A percentile compares a stretch with the other conserved stretches of the same genome.
phyloP scores from a whole-genome alignment of 139 green algal species.

The Klebsormidium nitens region DNA sequence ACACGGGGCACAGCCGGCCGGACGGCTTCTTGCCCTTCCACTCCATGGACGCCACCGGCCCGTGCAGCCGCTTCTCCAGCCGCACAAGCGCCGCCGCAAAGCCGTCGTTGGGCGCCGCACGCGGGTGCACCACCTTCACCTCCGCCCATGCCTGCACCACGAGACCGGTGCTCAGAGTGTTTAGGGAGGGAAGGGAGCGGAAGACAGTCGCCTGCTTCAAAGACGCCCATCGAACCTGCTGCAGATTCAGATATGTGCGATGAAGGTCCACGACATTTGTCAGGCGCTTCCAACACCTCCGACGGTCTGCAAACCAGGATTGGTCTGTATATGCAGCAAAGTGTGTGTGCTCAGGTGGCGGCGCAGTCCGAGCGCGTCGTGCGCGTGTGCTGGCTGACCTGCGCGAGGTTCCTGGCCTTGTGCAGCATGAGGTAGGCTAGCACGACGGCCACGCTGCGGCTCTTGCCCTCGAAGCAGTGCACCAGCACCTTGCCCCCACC shows the following conservation, averaged over 20 bases:
- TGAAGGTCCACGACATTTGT: too few species aligned
- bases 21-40: conserved; percentile 62
- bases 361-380: too few species aligned
- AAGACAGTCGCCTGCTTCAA: too few species aligned
- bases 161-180: too few species aligned
- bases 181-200: too few species aligned
- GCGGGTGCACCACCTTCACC: conserved; percentile 44
- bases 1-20: conserved; percentile 58
- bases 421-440: conserved; percentile 65
- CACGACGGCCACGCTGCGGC: conserved; percentile 64
- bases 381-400: too few species aligned
- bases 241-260: too few species aligned
- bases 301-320: too few species aligned
- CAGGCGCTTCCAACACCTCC: too few species aligned
- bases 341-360: too few species aligned
- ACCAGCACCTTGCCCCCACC: conserved; percentile 61
- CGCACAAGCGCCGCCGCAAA: conserved; percentile 63
- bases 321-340: too few species aligned
- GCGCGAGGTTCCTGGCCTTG: conserved; percentile 45
- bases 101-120: conserved; percentile 69
- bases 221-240: too few species aligned
- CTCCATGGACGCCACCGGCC: conserved; percentile 12
- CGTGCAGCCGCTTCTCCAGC: conserved; percentile 57
- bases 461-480: conserved; percentile 84
- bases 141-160: conserved; percentile 55